These are phyloP conservation scores for Geotrichum phurueaensis DNA, from an alignment of 1,139 yeast genomes.

Conservation along the genomic window DNA sequence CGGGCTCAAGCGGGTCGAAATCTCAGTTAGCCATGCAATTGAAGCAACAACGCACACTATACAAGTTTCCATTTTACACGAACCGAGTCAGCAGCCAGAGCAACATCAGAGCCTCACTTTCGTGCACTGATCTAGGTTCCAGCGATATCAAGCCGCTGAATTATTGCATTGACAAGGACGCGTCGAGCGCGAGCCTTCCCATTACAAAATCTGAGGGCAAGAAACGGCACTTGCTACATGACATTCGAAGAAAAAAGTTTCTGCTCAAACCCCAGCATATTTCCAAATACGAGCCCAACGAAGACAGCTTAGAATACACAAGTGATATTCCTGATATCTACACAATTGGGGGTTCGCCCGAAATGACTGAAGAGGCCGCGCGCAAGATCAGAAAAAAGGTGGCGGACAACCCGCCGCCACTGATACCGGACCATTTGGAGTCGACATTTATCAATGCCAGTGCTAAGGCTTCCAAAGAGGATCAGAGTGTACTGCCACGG, in stretches of 20 bases:
- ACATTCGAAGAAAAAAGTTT: constrained; percentile 6
- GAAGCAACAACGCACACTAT: neutral
- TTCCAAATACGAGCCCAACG: neutral
- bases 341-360: constrained; percentile 36
- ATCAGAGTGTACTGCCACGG: constrained; percentile 67
- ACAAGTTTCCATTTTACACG: neutral
- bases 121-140: neutral
- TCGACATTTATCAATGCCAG: constrained; percentile 79
- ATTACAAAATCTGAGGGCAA: neutral
- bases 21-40: neutral
- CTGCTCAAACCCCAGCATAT: constrained; percentile 3
- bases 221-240: neutral
- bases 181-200: neutral
- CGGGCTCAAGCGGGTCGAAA: neutral
- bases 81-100: neutral
- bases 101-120: neutral
- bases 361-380: constrained; percentile 43
- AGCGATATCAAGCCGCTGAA: neutral
- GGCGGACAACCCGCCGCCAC: constrained; percentile 59
- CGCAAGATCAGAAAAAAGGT: constrained; percentile 21
- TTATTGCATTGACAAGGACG: neutral
- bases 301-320: constrained; percentile 54
- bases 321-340: constrained; percentile 84
- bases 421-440: constrained; percentile 90
- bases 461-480: constrained; percentile 44